Evolutionary conservation across 176 grass and related monocot species (phyloP).

Genomic region (Aegilops speltoides): DNA sequence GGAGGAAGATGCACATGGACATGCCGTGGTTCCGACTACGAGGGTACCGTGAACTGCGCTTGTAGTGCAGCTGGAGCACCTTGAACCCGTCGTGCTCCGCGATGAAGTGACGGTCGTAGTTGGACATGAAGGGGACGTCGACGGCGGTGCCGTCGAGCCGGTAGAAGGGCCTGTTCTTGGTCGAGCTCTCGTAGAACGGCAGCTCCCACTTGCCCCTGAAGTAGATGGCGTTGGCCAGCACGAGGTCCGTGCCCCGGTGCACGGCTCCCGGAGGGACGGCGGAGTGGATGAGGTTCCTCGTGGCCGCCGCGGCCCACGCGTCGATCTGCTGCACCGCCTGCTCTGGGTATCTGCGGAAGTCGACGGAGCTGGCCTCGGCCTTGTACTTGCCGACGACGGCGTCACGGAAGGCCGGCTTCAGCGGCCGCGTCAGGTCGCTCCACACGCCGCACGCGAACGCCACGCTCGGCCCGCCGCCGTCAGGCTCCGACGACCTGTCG

Average conservation of each 20-base stretch:
- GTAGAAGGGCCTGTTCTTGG: not conserved
- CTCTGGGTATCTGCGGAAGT: not conserved
- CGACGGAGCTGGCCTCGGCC: not conserved
- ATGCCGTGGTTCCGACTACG: not conserved
- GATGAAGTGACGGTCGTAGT: not conserved
- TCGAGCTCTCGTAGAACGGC: not conserved
- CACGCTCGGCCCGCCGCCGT: not conserved
- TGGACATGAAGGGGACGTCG: not conserved
- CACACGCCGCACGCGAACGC: not conserved
- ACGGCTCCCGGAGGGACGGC: not conserved
- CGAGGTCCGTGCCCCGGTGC: not conserved
- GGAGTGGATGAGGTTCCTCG: not conserved
- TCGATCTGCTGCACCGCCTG: not conserved
- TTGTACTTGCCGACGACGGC: not conserved
- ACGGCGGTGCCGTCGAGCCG: not conserved
- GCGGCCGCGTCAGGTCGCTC: not conserved
- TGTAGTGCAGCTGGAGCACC: not conserved
- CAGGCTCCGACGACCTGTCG: not conserved
- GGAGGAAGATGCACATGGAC: constrained; percentile 7
- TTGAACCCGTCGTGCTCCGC: not conserved
- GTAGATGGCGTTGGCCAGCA: not conserved
- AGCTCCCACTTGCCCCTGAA: not conserved
- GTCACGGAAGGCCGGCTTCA: not conserved
- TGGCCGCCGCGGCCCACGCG: not conserved
- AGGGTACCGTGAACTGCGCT: not conserved